phyloP scores from a whole-genome alignment of 371 early-diverging fungal genomes.

The Coemansia sp. region DNA sequence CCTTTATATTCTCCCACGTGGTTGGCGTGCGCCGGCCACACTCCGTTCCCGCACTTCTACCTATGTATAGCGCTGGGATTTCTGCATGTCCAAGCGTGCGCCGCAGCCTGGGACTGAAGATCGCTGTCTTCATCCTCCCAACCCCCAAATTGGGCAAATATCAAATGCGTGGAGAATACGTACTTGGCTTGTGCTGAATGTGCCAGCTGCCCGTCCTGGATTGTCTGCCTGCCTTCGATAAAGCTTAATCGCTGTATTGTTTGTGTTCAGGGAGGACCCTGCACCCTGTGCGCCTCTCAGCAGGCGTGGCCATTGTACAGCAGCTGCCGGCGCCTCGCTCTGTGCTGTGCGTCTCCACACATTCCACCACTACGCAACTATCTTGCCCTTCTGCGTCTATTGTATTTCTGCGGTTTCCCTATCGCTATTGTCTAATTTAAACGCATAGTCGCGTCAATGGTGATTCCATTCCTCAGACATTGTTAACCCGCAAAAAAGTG shows the following conservation, averaged over 20 bases:
- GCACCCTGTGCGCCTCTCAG: background rate
- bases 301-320: background rate
- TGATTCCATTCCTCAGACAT: background rate
- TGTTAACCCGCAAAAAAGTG: conserved; percentile 1
- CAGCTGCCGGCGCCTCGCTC: conserved; percentile 5
- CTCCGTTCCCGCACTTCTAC: background rate
- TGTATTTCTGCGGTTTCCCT: conserved; percentile 1
- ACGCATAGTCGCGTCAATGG: background rate
- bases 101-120: conserved; percentile 1
- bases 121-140: background rate
- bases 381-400: conserved; percentile 2
- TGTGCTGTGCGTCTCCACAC: background rate
- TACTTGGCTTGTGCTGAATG: background rate
- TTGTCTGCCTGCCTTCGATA: background rate
- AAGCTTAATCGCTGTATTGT: background rate
- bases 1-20: conserved; percentile 7
- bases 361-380: background rate
- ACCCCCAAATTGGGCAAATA: background rate
- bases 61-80: conserved; percentile 3
- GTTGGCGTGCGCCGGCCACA: background rate
- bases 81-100: conserved; percentile 5
- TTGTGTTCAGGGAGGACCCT: background rate
- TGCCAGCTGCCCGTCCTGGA: background rate
- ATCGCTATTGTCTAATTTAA: conserved; percentile 5
- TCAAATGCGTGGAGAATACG: too few relatives aligned